Conservation (phyloP, 805 yeast species). For the Kuraishia floccosa region DNA sequence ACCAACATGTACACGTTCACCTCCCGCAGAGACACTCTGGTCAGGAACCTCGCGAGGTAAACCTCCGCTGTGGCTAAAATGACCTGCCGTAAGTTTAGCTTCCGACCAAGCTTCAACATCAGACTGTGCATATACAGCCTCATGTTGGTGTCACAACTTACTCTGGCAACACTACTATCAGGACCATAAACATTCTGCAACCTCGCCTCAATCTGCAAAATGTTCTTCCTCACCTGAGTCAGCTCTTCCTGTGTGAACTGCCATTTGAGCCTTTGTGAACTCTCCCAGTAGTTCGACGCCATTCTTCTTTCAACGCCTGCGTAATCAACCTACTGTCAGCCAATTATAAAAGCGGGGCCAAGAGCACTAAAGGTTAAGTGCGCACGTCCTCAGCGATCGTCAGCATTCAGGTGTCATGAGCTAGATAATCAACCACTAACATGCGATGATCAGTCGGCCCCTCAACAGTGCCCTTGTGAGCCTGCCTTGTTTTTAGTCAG, state of each 20-base stretch:
- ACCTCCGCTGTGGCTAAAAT: constrained; percentile 86
- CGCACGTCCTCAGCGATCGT: too few relatives aligned
- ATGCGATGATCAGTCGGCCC: too few relatives aligned
- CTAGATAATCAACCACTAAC: too few relatives aligned
- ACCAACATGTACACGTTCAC: constrained; percentile 72
- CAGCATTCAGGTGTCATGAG: too few relatives aligned
- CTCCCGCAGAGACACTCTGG: constrained; percentile 65
- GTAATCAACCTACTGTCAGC: neutral
- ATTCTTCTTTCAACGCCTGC: constrained; percentile 17
- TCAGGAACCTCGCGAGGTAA: constrained; percentile 67
- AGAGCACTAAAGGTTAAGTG: too few relatives aligned
- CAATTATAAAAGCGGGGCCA: neutral
- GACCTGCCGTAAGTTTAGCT: constrained; percentile 68
- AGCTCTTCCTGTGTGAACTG: constrained; percentile 61
- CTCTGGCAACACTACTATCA: too few relatives aligned
- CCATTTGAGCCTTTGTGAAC: constrained; percentile 78
- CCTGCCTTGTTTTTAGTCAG: too few relatives aligned
- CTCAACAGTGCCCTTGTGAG: too few relatives aligned
- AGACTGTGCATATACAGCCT: constrained; percentile 72
- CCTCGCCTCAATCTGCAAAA: constrained; percentile 12
- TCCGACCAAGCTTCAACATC: constrained; percentile 55
- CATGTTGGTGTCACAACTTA: constrained; percentile 49
- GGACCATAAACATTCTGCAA: too few relatives aligned
- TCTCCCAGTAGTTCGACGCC: constrained; percentile 86
- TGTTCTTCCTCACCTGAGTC: constrained; percentile 5